Percentiles rank a stretch among this genome's conserved stretches.
Conservation (phyloP, 768 basidiomycete species). For the Gymnopilus junonius region DNA sequence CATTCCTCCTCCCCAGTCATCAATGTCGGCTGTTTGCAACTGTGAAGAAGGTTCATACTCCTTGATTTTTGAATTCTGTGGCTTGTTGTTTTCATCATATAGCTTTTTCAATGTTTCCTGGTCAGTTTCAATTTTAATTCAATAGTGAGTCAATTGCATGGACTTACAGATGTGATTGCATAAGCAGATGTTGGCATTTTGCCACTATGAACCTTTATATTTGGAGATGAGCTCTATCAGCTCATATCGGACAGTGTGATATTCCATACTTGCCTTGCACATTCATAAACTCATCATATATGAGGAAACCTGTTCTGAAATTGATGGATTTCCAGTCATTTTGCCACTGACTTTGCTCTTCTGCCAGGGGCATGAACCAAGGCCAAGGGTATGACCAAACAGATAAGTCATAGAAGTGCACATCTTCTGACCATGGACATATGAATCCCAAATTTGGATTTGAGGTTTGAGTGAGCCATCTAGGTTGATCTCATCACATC, state of each 20-base stretch:
- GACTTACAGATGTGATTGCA: constrained; percentile 17
- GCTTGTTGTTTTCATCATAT: too few relatives aligned
- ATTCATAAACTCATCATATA: too few relatives aligned
- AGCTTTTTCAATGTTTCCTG: too few relatives aligned
- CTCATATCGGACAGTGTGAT: not conserved
- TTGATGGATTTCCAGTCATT: constrained; percentile 19
- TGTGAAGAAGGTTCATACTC: too few relatives aligned
- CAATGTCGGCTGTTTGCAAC: not conserved
- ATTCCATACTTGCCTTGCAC: constrained; percentile 4
- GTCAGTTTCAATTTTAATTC: too few relatives aligned
- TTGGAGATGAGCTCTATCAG: not conserved
- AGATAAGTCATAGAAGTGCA: constrained; percentile 30
- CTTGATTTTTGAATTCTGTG: too few relatives aligned
- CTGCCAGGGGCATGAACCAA: too few relatives aligned
- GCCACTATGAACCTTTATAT: constrained; percentile 12
- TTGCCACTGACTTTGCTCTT: constrained; percentile 2
- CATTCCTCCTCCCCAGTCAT: constrained; percentile 31
- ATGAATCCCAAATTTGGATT: constrained; percentile 19
- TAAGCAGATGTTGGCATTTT: constrained; percentile 19
- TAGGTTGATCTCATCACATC: constrained; percentile 18
- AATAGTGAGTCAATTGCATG: too few relatives aligned
- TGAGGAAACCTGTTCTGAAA: too few relatives aligned
- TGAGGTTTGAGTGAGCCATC: constrained; percentile 8
- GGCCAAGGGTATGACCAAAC: too few relatives aligned
- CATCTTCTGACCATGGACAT: constrained; percentile 42